Evolutionary conservation across 495 filamentous ascomycete genomes (phyloP), one percentile per base, ranked within the genome.

Genomic region (Penicillium subrubescens): DNA sequence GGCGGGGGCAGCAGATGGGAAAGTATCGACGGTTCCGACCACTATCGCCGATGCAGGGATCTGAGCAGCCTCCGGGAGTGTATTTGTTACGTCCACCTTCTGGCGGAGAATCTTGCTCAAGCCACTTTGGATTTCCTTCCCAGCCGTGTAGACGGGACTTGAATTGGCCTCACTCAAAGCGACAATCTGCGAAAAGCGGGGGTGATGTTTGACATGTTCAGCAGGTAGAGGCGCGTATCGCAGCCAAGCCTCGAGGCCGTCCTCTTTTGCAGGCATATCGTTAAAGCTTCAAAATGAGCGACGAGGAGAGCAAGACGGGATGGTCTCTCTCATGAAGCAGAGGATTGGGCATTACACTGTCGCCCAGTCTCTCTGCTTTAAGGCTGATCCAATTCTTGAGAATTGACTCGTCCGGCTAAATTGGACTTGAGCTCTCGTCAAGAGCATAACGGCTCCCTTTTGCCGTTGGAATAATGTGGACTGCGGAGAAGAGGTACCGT

Each of bases 241-340:
- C 52, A 90, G 72, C 88, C 88, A 90, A 60, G 76, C 87, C 58
- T 79, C 74, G 17, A 84, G 70, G 17, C 88, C 88, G 65, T 84
- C 81, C 63, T 89, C 57, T 25, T 10, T 3, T 11, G 15, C 31
- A 57, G 34, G 34, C 53, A 52, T 52, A 57, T 57, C 11, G 53
- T 33, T 53, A 25, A 27, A 53, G 50, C 50, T 53, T 33, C 23
- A 53, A 29, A 53, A 53, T 29, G 50, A 46, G n/a, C 43, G 43
- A 46, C 43, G n/a, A 46, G 5, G 43, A 46, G 19, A 46, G 43
- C 3, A 46, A 46, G 43, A n/a, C n/a, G 43, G 43, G 43, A 17
- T 46, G 43, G n/a, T 53, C 50, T n/a, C 29, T 53, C 17, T 33
- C 50, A 53, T 33, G 50, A 17, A 53, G 50, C 50, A 33, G 50